Base-by-base conservation (phyloP, 495 filamentous ascomycete species). In the Filosporella fistucella region DNA sequence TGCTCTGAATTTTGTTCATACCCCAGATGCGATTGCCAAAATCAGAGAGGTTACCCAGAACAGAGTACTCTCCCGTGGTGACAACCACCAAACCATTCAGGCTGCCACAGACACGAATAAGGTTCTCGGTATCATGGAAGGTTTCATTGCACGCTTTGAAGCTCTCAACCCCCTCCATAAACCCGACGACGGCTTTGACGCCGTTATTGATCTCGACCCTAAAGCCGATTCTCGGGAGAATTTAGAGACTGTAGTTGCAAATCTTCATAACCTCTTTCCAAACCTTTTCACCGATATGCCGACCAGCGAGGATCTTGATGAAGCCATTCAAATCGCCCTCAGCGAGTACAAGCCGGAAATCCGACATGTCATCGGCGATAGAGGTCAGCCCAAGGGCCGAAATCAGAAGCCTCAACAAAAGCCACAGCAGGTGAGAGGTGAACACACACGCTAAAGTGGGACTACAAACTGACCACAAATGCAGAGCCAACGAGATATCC, bases 21-120 rank as follows among this genome's bases (percentile, higher is more conserved):
- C 90, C 30, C 79, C 82, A 18, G 76, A 77, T 39, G 52, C 58
- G 17, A 59, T 80, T 7, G 74, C 85, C 20, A 63, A 69, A 3
- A 89, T 97, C 46, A 76, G 82, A 9, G 69, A 79, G 40, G 73
- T 89, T n/a, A 95, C 88, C 0, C 82, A 80, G 35, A 72, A 81
- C 35, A 83, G 93, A 11, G 88, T 99, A 0, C 68, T 96, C 18
- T 69, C 76, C 0, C 87, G 93, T 12, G 93, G 93, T 0, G 89
- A 99, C 63, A 97, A 96, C 60, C 93, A 99, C 58, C 93, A 99
- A 63, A 96, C 91, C 10, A 99, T 99, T 57, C 90, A 91, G 48
- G 87, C 91, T 4, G 83, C 80, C 11, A 79, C 75, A 25, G 68
- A 79, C 38, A 63, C 67, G 29, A 63, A 69, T 12, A 88, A 95